Conservation (phyloP, 225 moss, liverwort and hornwort species). For the Lunularia cruciata region DNA sequence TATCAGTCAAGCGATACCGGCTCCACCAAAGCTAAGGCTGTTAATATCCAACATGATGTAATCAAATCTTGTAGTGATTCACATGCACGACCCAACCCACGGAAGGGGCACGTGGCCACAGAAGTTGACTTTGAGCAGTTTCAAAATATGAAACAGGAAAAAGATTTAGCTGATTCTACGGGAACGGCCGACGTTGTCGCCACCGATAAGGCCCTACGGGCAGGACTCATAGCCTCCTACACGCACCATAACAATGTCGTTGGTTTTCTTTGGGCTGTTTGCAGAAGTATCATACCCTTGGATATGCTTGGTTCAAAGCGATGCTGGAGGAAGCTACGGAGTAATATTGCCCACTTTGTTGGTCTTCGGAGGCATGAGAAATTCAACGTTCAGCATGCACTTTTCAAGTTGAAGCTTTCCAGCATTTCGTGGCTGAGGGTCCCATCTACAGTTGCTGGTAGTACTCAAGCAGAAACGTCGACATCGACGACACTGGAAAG, state of each 20-base stretch:
- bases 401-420: slow-evolving; percentile 51
- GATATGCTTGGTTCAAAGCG: slow-evolving; percentile 61
- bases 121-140: too few species aligned
- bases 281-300: slow-evolving; percentile 73
- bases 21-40: background rate
- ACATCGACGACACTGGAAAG: slow-evolving; percentile 10
- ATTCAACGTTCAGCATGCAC: slow-evolving; percentile 60
- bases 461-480: background rate
- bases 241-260: slow-evolving; percentile 72
- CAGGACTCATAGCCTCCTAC: slow-evolving; percentile 63
- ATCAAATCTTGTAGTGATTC: background rate
- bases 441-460: background rate
- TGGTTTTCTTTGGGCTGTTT: slow-evolving; percentile 84
- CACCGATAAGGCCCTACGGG: slow-evolving; percentile 35
- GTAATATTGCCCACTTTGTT: slow-evolving; percentile 82
- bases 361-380: slow-evolving; percentile 79
- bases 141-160: background rate
- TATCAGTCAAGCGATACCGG: slow-evolving; percentile 18
- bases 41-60: background rate
- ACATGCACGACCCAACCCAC: background rate
- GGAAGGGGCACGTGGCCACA: too few species aligned
- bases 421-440: slow-evolving; percentile 55
- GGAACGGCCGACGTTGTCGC: background rate
- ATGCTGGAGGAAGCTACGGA: slow-evolving; percentile 71
- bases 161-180: slow-evolving; percentile 7